phyloP scores from a whole-genome alignment of 176 grass and related monocot genomes.

The Puya raimondii region DNA sequence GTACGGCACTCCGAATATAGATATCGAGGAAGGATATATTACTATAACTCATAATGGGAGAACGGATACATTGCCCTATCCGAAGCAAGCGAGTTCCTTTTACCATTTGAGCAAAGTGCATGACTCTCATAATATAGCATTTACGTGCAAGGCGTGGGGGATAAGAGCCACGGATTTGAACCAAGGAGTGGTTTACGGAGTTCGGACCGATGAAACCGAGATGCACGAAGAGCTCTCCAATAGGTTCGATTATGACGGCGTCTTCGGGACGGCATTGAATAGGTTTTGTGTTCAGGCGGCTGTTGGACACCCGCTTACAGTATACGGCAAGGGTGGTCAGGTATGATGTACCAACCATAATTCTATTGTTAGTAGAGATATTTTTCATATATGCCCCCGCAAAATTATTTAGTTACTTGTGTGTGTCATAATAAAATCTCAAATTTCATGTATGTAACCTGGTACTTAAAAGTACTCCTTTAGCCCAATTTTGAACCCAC shows the following conservation, averaged over 20 bases:
- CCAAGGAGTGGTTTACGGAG: slow-evolving; percentile 86
- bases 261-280: slow-evolving; percentile 95
- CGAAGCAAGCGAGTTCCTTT: slow-evolving; percentile 94
- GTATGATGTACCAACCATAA: slow-evolving; percentile 21
- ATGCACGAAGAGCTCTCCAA: slow-evolving; percentile 93
- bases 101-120: slow-evolving; percentile 98
- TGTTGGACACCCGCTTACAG: slow-evolving; percentile 85
- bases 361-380: too few relatives aligned
- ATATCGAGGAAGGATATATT: slow-evolving; percentile 88
- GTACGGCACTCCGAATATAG: slow-evolving; percentile 95
- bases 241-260: slow-evolving; percentile 80
- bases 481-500: neutral
- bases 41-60: slow-evolving; percentile 91
- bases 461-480: too few relatives aligned
- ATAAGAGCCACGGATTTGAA: slow-evolving; percentile 94
- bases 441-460: too few relatives aligned
- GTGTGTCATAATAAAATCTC: too few relatives aligned
- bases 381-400: too few relatives aligned
- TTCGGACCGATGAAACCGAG: slow-evolving; percentile 81
- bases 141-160: slow-evolving; percentile 93
- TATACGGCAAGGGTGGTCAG: slow-evolving; percentile 94
- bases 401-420: too few relatives aligned
- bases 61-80: slow-evolving; percentile 87
- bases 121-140: slow-evolving; percentile 91
- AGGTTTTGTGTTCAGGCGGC: slow-evolving; percentile 96